Conservation (phyloP, 805 yeast genomes). For the Yarrowia bubula region DNA sequence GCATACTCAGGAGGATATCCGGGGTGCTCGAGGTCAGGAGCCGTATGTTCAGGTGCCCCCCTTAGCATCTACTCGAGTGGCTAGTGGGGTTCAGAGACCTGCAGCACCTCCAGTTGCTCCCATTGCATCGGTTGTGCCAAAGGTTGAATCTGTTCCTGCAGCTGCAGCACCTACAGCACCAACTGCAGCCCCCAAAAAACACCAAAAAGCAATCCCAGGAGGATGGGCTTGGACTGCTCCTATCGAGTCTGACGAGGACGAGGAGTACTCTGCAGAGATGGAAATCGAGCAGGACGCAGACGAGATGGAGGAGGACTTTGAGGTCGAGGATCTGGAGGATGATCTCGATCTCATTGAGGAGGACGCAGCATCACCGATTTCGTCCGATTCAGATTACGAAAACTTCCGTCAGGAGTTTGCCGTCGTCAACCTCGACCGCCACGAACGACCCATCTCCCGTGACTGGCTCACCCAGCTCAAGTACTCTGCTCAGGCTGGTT, state of each 20-base stretch:
- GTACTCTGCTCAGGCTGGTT: conserved; percentile 1
- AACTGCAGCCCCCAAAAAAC: background rate
- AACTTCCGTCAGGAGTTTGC: conserved; percentile 12
- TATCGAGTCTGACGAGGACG: background rate
- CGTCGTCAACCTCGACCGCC: conserved; percentile 13
- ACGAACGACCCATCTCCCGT: background rate
- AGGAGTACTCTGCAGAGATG: background rate
- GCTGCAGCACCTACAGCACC: background rate
- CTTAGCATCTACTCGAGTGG: background rate
- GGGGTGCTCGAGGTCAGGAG: background rate
- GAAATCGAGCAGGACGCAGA: background rate
- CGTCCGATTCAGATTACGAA: background rate
- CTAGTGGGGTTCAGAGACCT: background rate
- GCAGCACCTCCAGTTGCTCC: background rate
- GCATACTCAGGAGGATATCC: background rate
- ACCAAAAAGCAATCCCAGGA: background rate
- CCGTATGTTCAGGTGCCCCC: background rate
- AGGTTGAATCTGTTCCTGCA: background rate
- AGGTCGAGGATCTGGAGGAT: background rate
- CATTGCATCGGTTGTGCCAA: background rate
- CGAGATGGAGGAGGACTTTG: background rate
- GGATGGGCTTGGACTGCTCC: conserved; percentile 3
- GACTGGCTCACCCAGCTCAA: conserved; percentile 22
- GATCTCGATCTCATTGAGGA: background rate
- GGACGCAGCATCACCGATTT: background rate